Evolutionary conservation across 164 flowering plant species (phyloP), one percentile per base, ranked within the genome.

Genomic region (Piper betle): DNA sequence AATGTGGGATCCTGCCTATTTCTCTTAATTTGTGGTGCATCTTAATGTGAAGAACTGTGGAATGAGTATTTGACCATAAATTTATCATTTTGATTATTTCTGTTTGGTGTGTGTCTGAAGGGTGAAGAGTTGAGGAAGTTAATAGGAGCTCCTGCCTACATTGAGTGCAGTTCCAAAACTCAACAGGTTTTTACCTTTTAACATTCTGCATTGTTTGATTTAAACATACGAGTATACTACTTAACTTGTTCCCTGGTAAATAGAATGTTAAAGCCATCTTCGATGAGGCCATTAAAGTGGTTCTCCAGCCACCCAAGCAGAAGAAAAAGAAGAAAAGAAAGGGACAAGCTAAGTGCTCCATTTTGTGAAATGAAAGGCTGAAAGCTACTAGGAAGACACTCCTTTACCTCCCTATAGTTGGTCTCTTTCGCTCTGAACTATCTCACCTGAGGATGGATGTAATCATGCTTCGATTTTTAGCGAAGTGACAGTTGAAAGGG

Each of bases 221-320:
- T 10, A 4, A 10, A 16, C 3, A 5, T 15, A 18, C 12, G 1
- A 33, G 9, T 55, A 25, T 11, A 12, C 8, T 55, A 9, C 33
- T 55, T 33, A 55, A 4, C 2, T 50, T 25, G 33, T 19, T 6
- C 17, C 42, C 4, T 16, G 57, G 8, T 8, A 52, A 64, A 71
- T 90, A 90, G 97, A 90, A 90, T 74, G 93, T 90, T 66, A 90
- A 90, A 66, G 92, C 84, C 42, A 95, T 87, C n/a, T 90, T 90
- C 62, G 97, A 90, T 75, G 88, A 95, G 1, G 92, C 97, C 65
- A 87, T 90, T 39, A 87, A 87, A 74, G 95, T 90, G 59, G 97
- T 90, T 68, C 84, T 87, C 50, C 91, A 86, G 75, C 96, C 96
- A 2, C 85, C 96, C 12, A 89, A 89, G 77, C 86, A 83, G 66